A percentile compares a stretch with the other conserved stretches of the same genome.
phyloP scores from a whole-genome alignment of 1,284 basidiomycete genomes.

The Boletus calvinii region DNA sequence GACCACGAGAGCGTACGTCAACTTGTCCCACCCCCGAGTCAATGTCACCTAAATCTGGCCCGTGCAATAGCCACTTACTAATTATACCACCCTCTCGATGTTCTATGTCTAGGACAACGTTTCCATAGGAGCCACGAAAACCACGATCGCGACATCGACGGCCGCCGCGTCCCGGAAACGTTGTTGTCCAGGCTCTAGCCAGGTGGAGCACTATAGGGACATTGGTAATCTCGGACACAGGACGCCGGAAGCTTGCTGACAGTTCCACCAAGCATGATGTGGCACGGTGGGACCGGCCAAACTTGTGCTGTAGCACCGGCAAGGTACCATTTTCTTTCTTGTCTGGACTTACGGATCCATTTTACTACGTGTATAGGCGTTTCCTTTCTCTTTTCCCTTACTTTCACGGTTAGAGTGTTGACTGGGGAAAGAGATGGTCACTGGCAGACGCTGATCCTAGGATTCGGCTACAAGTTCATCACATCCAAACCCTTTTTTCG shows the following conservation, averaged over 20 bases:
- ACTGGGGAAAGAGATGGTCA: neutral
- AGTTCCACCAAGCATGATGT: neutral
- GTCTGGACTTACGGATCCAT: neutral
- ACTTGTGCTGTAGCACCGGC: neutral
- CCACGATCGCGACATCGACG: neutral
- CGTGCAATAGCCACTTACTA: neutral
- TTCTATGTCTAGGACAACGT: slow-evolving; percentile 9
- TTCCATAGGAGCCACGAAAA: slow-evolving; percentile 3
- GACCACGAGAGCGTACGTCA: too few species aligned
- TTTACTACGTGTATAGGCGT: neutral
- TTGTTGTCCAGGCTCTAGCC: neutral
- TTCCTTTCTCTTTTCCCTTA: neutral
- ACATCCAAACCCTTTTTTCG: neutral
- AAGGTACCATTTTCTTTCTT: neutral
- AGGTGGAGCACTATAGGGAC: neutral
- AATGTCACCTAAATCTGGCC: neutral
- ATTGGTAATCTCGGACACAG: neutral
- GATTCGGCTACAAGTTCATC: neutral
- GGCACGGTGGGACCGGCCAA: neutral
- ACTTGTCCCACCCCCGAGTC: too few species aligned
- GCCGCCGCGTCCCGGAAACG: neutral
- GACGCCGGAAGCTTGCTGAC: neutral
- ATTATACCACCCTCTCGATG: neutral
- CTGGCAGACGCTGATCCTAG: neutral
- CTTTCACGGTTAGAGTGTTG: neutral